Evolutionary conservation across 805 yeast species (phyloP).

Genomic region (Metschnikowia colocasiae): DNA sequence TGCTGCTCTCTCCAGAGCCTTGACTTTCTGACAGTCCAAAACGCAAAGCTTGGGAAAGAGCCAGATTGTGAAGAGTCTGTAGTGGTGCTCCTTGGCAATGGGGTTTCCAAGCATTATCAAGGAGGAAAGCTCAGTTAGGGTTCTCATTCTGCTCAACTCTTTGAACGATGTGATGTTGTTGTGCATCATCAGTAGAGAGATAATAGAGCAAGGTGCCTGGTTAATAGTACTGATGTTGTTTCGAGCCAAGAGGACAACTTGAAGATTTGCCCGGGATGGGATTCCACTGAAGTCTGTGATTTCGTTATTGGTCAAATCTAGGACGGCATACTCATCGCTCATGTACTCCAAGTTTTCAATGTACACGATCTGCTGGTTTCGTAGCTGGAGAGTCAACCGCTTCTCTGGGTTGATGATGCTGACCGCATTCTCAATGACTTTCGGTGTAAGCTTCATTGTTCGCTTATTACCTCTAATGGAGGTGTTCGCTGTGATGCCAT

Average conservation of each 20-base stretch:
- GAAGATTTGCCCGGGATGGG: conserved; percentile 41
- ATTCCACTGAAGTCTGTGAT: conserved; percentile 51
- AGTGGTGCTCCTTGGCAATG: conserved; percentile 46
- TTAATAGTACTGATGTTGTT: conserved; percentile 51
- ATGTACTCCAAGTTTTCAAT: conserved; percentile 36
- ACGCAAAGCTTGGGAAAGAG: conserved; percentile 58
- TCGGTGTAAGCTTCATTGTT: conserved; percentile 36
- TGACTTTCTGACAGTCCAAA: conserved; percentile 66
- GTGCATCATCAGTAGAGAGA: conserved; percentile 48
- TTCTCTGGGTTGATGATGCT: conserved; percentile 34
- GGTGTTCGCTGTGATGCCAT: neutral
- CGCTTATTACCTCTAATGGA: neutral
- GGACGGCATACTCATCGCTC: conserved; percentile 39
- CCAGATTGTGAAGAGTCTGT: conserved; percentile 59
- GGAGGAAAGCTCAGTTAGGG: conserved; percentile 18
- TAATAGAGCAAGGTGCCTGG: conserved; percentile 28
- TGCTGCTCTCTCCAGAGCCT: conserved; percentile 46
- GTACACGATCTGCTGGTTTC: conserved; percentile 30
- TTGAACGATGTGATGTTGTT: conserved; percentile 48
- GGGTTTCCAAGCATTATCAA: conserved; percentile 60
- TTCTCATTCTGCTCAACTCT: conserved; percentile 26
- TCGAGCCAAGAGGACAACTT: conserved; percentile 56
- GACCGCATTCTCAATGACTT: conserved; percentile 29
- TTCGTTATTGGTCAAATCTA: conserved; percentile 77
- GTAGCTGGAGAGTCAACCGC: conserved; percentile 32